Percentiles rank a stretch among this genome's conserved stretches.
Evolutionary conservation across 148 eudicot species (phyloP).

Genomic region (Beta vulgaris): DNA sequence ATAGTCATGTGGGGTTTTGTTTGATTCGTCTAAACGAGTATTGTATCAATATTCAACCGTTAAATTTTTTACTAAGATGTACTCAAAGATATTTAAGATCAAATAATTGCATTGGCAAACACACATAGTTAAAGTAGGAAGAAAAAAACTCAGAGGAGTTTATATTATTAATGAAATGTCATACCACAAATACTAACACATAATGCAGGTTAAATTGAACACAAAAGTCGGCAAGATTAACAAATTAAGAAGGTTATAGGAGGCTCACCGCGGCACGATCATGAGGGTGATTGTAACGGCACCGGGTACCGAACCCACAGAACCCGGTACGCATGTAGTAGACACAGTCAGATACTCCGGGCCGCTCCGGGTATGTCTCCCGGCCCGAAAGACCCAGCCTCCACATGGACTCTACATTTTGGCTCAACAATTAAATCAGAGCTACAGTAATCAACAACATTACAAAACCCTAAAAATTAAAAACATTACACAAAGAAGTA

Average conservation of each 20-base stretch:
- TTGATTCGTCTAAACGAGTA: too few species aligned
- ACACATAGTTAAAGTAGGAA: too few species aligned
- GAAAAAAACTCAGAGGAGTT: too few species aligned
- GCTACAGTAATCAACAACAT: constrained; percentile 7
- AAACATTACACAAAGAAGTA: not conserved
- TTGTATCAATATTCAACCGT: too few species aligned
- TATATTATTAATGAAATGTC: not conserved
- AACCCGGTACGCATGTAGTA: constrained; percentile 76
- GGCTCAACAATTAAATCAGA: constrained; percentile 8
- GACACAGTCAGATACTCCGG: constrained; percentile 61
- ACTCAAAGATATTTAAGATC: too few species aligned
- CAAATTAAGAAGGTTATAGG: not conserved
- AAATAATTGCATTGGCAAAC: too few species aligned
- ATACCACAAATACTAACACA: not conserved
- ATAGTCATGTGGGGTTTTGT: too few species aligned
- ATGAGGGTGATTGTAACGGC: constrained; percentile 82
- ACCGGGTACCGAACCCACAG: constrained; percentile 67
- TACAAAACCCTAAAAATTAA: constrained; percentile 8
- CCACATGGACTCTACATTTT: constrained; percentile 65
- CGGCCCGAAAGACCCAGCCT: constrained; percentile 47
- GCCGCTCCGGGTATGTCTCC: constrained; percentile 74
- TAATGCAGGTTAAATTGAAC: constrained; percentile 11
- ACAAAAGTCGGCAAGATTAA: constrained; percentile 3
- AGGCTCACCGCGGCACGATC: constrained; percentile 60
- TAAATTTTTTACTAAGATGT: too few species aligned